These are phyloP conservation scores for Kazachstania kunashirensis DNA, from an alignment of 805 yeast species.

Conservation along the genomic window DNA sequence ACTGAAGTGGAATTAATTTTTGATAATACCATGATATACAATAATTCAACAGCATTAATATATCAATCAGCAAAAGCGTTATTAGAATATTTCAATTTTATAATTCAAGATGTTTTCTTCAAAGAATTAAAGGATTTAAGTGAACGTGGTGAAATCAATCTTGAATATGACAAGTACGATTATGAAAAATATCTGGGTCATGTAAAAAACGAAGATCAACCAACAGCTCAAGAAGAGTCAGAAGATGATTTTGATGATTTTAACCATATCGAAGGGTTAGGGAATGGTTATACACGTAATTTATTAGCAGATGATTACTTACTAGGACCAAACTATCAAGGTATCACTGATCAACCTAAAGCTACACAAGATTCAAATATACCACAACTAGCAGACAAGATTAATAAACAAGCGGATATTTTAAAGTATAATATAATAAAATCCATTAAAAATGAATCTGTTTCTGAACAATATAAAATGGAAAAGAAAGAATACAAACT, in stretches of 20 bases:
- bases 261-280: slow-evolving; percentile 26
- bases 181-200: slow-evolving; percentile 19
- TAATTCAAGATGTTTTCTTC: slow-evolving; percentile 21
- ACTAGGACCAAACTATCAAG: slow-evolving; percentile 15
- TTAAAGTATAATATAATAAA: slow-evolving; percentile 24
- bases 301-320: slow-evolving; percentile 25
- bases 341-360: not conserved
- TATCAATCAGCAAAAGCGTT: slow-evolving; percentile 61
- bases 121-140: slow-evolving; percentile 22
- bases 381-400: slow-evolving; percentile 7
- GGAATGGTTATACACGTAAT: slow-evolving; percentile 27
- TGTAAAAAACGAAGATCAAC: not conserved
- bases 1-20: slow-evolving; percentile 56
- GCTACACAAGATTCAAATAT: not conserved
- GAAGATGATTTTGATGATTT: slow-evolving; percentile 20
- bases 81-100: slow-evolving; percentile 39
- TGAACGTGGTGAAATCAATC: slow-evolving; percentile 25
- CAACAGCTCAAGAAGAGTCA: not conserved
- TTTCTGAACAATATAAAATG: slow-evolving; percentile 17
- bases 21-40: slow-evolving; percentile 68
- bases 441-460: slow-evolving; percentile 17
- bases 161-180: slow-evolving; percentile 26
- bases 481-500: slow-evolving; percentile 16
- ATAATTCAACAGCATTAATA: slow-evolving; percentile 62
- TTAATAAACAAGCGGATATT: slow-evolving; percentile 11